Percentiles rank a stretch among this genome's conserved stretches.
These are phyloP conservation scores for Alternaria alternata DNA, from an alignment of 2,329 filamentous ascomycete species.

Conservation along the genomic window DNA sequence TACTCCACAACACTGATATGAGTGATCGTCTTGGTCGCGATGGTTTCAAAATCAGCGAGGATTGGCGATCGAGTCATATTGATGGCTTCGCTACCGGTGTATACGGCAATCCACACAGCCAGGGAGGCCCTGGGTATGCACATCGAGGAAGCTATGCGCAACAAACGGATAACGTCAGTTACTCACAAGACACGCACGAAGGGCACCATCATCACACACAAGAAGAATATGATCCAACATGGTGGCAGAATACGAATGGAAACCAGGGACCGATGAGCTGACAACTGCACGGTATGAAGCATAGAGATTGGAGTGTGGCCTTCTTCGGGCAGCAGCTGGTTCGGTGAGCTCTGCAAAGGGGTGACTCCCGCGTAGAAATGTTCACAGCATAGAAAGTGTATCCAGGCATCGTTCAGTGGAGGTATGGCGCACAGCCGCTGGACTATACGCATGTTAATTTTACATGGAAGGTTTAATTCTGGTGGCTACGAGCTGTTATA, in stretches of 20 bases:
- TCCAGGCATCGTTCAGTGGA: not conserved
- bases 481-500: not conserved
- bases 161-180: conserved; percentile 1
- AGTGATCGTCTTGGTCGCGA: conserved; percentile 45
- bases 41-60: conserved; percentile 46
- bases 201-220: conserved; percentile 14
- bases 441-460: not conserved
- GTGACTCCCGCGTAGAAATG: not conserved
- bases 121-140: conserved; percentile 6
- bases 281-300: not conserved
- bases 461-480: not conserved
- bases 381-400: not conserved
- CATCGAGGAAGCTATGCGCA: conserved; percentile 9
- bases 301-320: not conserved
- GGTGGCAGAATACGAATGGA: conserved; percentile 18
- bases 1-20: conserved; percentile 38
- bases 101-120: conserved; percentile 7
- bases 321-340: not conserved
- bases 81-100: conserved; percentile 24
- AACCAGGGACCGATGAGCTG: conserved; percentile 16
- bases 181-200: conserved; percentile 1
- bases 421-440: not conserved
- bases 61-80: conserved; percentile 29
- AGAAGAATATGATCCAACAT: conserved; percentile 12
- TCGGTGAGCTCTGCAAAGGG: not conserved